Evolutionary conservation across 1,139 yeast genomes (phyloP).

Genomic region (Eremothecium coryli): DNA sequence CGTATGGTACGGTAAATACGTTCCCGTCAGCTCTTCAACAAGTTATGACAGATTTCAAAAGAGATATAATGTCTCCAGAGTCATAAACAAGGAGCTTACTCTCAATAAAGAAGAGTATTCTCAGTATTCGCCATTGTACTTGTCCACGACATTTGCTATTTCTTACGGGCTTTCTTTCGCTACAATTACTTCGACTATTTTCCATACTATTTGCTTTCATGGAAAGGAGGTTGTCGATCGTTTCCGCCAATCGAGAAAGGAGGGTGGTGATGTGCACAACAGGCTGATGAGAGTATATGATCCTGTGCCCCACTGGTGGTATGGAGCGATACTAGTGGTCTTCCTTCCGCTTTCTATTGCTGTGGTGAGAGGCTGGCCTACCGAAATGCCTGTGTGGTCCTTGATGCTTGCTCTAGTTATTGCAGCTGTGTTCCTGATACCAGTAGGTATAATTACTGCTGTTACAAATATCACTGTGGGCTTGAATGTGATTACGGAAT

Average conservation of each 20-base stretch:
- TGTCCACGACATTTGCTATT: conserved; percentile 53
- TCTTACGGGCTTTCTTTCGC: conserved; percentile 60
- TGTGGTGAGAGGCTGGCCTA: conserved; percentile 35
- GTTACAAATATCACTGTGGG: conserved; percentile 48
- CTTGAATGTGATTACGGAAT: conserved; percentile 51
- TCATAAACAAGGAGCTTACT: conserved; percentile 37
- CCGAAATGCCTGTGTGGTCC: conserved; percentile 49
- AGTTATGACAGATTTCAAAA: conserved; percentile 40
- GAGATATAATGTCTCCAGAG: conserved; percentile 37
- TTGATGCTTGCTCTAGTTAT: conserved; percentile 45
- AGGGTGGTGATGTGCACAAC: conserved; percentile 51
- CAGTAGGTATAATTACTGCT: conserved; percentile 46
- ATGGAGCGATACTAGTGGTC: conserved; percentile 36
- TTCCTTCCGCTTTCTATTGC: conserved; percentile 44
- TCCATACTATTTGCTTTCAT: conserved; percentile 48
- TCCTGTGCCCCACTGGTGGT: conserved; percentile 67
- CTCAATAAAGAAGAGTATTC: conserved; percentile 43
- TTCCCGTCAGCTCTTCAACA: conserved; percentile 40
- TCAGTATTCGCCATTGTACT: conserved; percentile 49
- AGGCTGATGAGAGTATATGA: conserved; percentile 49
- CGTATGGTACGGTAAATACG: conserved; percentile 42
- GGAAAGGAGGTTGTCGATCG: conserved; percentile 43
- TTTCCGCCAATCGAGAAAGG: conserved; percentile 37
- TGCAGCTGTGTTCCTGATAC: conserved; percentile 45
- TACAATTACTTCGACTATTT: conserved; percentile 47